A percentile compares a stretch with the other conserved stretches of the same genome.
phyloP scores from a whole-genome alignment of 768 basidiomycete species.

The Daedaleopsis nitida region DNA sequence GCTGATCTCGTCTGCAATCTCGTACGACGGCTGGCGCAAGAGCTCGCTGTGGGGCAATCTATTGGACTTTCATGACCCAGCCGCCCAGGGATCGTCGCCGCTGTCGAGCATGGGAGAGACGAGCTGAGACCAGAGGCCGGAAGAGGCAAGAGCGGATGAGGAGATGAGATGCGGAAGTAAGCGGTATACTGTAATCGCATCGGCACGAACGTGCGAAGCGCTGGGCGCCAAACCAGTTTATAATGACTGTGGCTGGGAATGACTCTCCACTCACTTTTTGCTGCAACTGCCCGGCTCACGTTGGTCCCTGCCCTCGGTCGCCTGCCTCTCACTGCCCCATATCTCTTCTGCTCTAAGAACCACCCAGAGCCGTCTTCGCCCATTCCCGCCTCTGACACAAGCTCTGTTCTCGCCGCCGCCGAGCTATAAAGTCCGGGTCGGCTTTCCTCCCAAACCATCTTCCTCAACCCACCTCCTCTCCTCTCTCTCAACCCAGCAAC shows the following conservation, averaged over 20 bases:
- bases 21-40: too few species aligned
- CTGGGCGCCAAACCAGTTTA: conserved; percentile 16
- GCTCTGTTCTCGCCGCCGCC: neutral
- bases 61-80: neutral
- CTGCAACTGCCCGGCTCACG: conserved; percentile 6
- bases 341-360: conserved; percentile 1
- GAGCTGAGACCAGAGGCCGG: conserved; percentile 2
- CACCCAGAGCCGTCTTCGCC: conserved; percentile 1
- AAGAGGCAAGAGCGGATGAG: conserved; percentile 3
- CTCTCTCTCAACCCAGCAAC: neutral
- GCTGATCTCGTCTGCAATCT: neutral
- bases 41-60: neutral
- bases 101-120: neutral
- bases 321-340: conserved; percentile 10
- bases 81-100: neutral
- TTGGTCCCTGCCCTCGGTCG: too few species aligned
- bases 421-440: conserved; percentile 1
- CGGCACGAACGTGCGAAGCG: conserved; percentile 22
- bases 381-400: conserved; percentile 10
- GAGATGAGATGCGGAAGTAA: conserved; percentile 13
- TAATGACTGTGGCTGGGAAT: conserved; percentile 20
- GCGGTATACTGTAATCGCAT: conserved; percentile 17
- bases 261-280: conserved; percentile 11
- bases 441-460: neutral
- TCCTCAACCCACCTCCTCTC: neutral